These are phyloP conservation scores for Brassica incana DNA, from an alignment of 345 rosid species.

Conservation along the genomic window DNA sequence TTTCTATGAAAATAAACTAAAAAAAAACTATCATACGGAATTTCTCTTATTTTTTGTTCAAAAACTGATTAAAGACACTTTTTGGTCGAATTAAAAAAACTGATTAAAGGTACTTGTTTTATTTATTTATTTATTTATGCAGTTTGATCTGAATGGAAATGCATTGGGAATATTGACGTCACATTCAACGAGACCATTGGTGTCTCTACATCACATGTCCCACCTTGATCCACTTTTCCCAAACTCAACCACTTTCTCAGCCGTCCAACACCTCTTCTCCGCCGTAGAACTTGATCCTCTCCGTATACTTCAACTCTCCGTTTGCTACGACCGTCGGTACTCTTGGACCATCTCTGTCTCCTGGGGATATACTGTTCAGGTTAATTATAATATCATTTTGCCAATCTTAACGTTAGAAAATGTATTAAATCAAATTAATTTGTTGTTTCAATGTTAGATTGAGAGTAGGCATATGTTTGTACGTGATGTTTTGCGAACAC, in stretches of 20 bases:
- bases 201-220: constrained; percentile 75
- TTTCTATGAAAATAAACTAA: too few species aligned
- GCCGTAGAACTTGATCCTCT: constrained; percentile 61
- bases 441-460: constrained; percentile 27
- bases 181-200: constrained; percentile 76
- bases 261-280: constrained; percentile 54
- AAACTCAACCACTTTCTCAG: constrained; percentile 48
- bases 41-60: too few species aligned
- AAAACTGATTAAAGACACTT: background rate
- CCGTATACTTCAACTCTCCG: constrained; percentile 67
- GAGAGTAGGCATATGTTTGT: constrained; percentile 42
- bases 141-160: constrained; percentile 74
- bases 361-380: constrained; percentile 88
- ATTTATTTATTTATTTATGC: background rate
- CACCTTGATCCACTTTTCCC: constrained; percentile 70
- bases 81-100: too few species aligned
- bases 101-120: background rate
- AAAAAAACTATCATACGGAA: too few species aligned
- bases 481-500: constrained; percentile 53
- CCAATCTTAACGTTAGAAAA: background rate
- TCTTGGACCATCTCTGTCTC: constrained; percentile 82
- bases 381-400: constrained; percentile 4
- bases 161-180: constrained; percentile 68
- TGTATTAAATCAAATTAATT: background rate
- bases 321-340: constrained; percentile 75